Evolutionary conservation across 2,329 filamentous ascomycete genomes (phyloP).

Genomic region (Ploettnerulaceae sp.): DNA sequence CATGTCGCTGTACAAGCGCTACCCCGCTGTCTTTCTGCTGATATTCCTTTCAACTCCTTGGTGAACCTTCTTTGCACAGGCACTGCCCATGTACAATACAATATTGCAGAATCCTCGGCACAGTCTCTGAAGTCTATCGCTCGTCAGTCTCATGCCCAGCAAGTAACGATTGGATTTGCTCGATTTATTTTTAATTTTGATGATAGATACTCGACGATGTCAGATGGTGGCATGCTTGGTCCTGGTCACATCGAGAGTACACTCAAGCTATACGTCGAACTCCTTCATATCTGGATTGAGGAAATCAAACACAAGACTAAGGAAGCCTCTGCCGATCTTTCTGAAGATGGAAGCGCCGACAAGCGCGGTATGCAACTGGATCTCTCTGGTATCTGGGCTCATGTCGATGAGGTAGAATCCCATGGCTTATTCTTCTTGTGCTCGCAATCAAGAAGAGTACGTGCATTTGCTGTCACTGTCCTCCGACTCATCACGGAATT

Average conservation of each 20-base stretch:
- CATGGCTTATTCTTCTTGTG: slow-evolving; percentile 96
- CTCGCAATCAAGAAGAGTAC: slow-evolving; percentile 86
- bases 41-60: slow-evolving; percentile 87
- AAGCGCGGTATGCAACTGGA: slow-evolving; percentile 75
- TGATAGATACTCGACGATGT: slow-evolving; percentile 95
- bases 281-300: slow-evolving; percentile 95
- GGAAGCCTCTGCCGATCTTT: slow-evolving; percentile 60
- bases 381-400: slow-evolving; percentile 80
- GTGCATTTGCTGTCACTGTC: slow-evolving; percentile 87
- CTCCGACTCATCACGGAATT: slow-evolving; percentile 90
- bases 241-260: slow-evolving; percentile 94
- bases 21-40: slow-evolving; percentile 84
- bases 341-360: slow-evolving; percentile 59
- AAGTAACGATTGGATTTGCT: slow-evolving; percentile 94
- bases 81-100: slow-evolving; percentile 88
- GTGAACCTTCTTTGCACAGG: slow-evolving; percentile 95
- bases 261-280: slow-evolving; percentile 83
- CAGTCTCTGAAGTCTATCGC: slow-evolving; percentile 94
- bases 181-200: slow-evolving; percentile 99
- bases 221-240: slow-evolving; percentile 93
- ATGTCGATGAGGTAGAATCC: slow-evolving; percentile 95
- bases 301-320: slow-evolving; percentile 85
- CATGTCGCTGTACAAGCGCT: slow-evolving; percentile 94
- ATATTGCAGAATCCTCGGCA: slow-evolving; percentile 88
- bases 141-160: slow-evolving; percentile 84